A percentile compares a stretch with the other conserved stretches of the same genome.
Evolutionary conservation across 202 grass and related monocot genomes (phyloP).

Genomic region (Schoenoplectus triqueter): DNA sequence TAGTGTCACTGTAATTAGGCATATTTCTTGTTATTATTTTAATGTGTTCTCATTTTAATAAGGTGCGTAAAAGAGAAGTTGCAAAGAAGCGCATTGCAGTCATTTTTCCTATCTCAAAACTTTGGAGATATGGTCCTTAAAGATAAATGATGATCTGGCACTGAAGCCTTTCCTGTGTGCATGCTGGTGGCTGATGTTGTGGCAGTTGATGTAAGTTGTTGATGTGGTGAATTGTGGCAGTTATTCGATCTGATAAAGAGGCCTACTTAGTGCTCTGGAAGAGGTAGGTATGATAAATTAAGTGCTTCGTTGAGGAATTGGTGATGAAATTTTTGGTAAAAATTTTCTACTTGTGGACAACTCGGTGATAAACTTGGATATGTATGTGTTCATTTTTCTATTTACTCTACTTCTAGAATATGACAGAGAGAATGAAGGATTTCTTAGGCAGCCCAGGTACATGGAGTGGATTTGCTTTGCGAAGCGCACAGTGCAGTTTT

Average conservation of each 20-base stretch:
- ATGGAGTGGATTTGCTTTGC: constrained; percentile 68
- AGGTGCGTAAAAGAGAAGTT: constrained; percentile 10
- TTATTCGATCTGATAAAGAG: constrained; percentile 12
- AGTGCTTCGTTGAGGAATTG: neutral
- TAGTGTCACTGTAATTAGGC: neutral
- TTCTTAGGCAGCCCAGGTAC: constrained; percentile 74
- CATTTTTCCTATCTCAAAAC: neutral
- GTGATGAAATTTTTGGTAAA: neutral
- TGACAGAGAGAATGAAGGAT: constrained; percentile 54
- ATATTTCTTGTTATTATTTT: neutral
- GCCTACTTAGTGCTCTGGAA: neutral
- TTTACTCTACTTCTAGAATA: neutral
- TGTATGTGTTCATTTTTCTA: neutral
- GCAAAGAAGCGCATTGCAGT: neutral
- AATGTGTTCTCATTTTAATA: constrained; percentile 16
- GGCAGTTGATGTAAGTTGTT: constrained; percentile 1
- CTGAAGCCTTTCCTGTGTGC: neutral
- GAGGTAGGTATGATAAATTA: constrained; percentile 17
- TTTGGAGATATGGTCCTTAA: neutral
- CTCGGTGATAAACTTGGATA: neutral
- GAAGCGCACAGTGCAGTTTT: constrained; percentile 59
- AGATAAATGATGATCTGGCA: neutral
- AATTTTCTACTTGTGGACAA: neutral
- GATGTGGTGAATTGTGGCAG: neutral
- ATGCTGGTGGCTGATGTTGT: neutral